Evolutionary conservation across 805 yeast species (phyloP).

Genomic region (Cyberlindnera amylophila): DNA sequence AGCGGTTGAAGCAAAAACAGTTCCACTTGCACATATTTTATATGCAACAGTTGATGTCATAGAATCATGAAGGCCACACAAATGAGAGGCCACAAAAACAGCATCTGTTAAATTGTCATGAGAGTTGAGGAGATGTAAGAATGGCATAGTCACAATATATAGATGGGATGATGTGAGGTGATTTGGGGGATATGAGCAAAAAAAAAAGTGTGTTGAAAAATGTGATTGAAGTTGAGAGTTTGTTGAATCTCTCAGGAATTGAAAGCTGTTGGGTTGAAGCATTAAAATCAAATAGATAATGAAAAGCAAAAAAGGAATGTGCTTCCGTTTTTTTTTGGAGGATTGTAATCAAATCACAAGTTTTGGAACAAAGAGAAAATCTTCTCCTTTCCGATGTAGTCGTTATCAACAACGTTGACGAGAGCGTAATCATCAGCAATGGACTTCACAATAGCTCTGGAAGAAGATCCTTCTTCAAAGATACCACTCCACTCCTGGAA

Average conservation of each 20-base stretch:
- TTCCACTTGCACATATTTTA: background rate
- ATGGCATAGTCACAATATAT: background rate
- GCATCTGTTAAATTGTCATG: conserved; percentile 6
- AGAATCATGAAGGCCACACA: background rate
- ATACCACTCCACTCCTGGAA: conserved; percentile 74
- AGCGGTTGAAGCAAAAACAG: conserved; percentile 13
- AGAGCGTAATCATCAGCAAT: conserved; percentile 59
- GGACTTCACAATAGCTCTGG: conserved; percentile 38
- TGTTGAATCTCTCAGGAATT: conserved; percentile 11
- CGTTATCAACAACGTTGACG: conserved; percentile 89
- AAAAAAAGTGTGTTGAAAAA: conserved; percentile 5
- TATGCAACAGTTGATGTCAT: conserved; percentile 18
- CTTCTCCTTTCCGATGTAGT: conserved; percentile 55
- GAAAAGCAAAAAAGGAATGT: too few species aligned
- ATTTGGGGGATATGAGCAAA: background rate
- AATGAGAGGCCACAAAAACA: background rate
- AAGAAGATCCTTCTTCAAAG: conserved; percentile 35
- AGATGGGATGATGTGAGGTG: background rate
- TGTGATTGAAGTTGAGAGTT: background rate
- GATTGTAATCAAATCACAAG: conserved; percentile 15
- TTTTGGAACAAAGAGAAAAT: conserved; percentile 51
- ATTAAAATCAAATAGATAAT: too few species aligned
- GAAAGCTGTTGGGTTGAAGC: conserved; percentile 6
- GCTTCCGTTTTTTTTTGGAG: background rate
- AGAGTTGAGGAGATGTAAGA: background rate